Conservation (phyloP, 2,329 filamentous ascomycete genomes). For the Arthrobotrys conoides region DNA sequence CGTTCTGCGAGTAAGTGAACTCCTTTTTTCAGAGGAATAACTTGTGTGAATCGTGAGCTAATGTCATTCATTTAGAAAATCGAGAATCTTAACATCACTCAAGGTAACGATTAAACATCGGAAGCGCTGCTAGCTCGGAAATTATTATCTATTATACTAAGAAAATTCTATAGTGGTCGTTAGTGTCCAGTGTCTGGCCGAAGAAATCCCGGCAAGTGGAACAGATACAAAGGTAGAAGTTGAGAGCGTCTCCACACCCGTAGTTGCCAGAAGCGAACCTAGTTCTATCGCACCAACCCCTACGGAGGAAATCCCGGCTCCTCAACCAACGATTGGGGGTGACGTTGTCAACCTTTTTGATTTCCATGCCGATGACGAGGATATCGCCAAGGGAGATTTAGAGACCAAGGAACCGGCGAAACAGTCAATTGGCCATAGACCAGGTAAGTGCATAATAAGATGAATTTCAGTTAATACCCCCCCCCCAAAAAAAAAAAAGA, state of each 20-base stretch:
- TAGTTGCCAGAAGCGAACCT: constrained; percentile 8
- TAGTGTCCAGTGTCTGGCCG: neutral
- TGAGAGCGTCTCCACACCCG: neutral
- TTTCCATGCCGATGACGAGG: constrained; percentile 17
- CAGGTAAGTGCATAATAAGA: neutral
- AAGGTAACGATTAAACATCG: neutral
- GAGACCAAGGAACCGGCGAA: neutral
- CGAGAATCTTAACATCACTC: neutral
- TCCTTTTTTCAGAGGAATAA: neutral
- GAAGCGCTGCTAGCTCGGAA: neutral
- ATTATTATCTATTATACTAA: neutral
- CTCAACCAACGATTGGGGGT: neutral
- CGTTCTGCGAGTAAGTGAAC: constrained; percentile 12
- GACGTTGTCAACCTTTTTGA: constrained; percentile 26
- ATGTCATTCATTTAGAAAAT: constrained; percentile 4
- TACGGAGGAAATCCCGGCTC: neutral
- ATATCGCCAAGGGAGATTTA: neutral
- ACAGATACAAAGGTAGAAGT: neutral
- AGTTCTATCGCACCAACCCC: neutral
- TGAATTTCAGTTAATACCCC: neutral
- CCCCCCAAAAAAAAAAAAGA: too few relatives aligned
- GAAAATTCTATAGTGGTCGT: neutral
- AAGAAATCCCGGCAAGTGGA: neutral
- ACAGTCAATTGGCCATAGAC: neutral
- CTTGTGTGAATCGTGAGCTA: neutral